A percentile compares a stretch with the other conserved stretches of the same genome.
Conservation (phyloP, 2,329 filamentous ascomycete species). For the Plenodomus tracheiphilus region DNA sequence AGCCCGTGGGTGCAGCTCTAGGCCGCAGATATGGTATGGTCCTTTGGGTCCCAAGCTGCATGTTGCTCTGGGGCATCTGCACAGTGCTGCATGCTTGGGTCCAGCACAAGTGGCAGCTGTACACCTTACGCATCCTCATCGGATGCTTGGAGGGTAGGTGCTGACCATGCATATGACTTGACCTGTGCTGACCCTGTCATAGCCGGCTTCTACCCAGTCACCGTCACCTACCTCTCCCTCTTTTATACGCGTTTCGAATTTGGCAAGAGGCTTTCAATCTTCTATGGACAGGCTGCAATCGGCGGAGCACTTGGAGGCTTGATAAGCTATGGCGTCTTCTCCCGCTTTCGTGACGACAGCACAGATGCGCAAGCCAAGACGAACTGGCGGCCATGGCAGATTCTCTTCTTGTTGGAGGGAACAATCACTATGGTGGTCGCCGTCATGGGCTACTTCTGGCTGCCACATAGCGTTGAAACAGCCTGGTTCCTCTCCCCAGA, state of each 20-base stretch:
- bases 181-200: slow-evolving; percentile 13
- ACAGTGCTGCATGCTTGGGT: slow-evolving; percentile 55
- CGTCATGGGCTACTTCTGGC: slow-evolving; percentile 54
- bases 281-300: slow-evolving; percentile 61
- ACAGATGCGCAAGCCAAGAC: slow-evolving; percentile 10
- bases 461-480: slow-evolving; percentile 53
- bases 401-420: slow-evolving; percentile 56
- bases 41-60: slow-evolving; percentile 60
- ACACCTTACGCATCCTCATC: slow-evolving; percentile 50
- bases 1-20: slow-evolving; percentile 61
- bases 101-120: slow-evolving; percentile 52
- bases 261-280: slow-evolving; percentile 56
- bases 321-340: slow-evolving; percentile 56
- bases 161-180: background rate
- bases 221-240: slow-evolving; percentile 61
- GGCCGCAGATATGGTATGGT: slow-evolving; percentile 60
- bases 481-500: slow-evolving; percentile 56
- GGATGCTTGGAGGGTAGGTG: slow-evolving; percentile 51
- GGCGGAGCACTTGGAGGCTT: slow-evolving; percentile 61
- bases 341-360: slow-evolving; percentile 38
- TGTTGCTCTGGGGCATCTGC: slow-evolving; percentile 58
- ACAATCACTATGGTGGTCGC: slow-evolving; percentile 52
- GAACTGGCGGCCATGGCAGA: slow-evolving; percentile 55
- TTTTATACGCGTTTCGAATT: slow-evolving; percentile 64
- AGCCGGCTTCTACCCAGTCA: slow-evolving; percentile 63